These are phyloP conservation scores for Herpotrichia juniperi DNA, from an alignment of 2,329 filamentous ascomycete genomes.

Conservation along the genomic window DNA sequence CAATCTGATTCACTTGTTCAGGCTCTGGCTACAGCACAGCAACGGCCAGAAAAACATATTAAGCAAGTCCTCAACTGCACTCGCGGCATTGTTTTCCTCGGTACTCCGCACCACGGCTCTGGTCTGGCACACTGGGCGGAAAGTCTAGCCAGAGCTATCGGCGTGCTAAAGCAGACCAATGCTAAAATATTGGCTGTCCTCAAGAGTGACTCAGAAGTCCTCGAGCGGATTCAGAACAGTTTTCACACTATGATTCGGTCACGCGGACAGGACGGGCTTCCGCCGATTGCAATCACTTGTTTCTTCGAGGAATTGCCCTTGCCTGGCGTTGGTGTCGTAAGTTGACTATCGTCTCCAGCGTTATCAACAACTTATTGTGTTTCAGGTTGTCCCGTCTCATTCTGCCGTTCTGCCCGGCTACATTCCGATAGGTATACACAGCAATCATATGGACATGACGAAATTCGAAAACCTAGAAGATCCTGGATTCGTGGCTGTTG, in stretches of 20 bases:
- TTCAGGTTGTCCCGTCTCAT: constrained; percentile 38
- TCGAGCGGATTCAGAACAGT: constrained; percentile 31
- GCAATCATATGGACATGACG: constrained; percentile 29
- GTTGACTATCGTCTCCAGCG: neutral
- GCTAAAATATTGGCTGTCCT: constrained; percentile 17
- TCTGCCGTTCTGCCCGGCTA: constrained; percentile 50
- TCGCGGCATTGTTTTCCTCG: constrained; percentile 42
- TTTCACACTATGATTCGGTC: constrained; percentile 36
- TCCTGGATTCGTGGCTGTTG: constrained; percentile 18
- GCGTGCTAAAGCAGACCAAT: constrained; percentile 37
- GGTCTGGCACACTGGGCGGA: constrained; percentile 38
- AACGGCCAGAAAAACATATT: constrained; percentile 29
- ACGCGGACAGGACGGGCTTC: constrained; percentile 16
- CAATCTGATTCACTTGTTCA: neutral
- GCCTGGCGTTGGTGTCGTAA: constrained; percentile 21
- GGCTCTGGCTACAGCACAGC: constrained; percentile 9
- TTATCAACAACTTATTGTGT: constrained; percentile 16
- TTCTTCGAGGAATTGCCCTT: constrained; percentile 35
- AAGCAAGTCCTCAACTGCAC: constrained; percentile 29
- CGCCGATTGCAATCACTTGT: constrained; percentile 31
- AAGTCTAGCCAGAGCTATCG: constrained; percentile 26
- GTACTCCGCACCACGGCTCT: constrained; percentile 45
- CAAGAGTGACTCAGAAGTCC: constrained; percentile 31
- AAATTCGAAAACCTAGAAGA: constrained; percentile 23
- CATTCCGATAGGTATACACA: constrained; percentile 51